Evolutionary conservation across 371 early-diverging fungal species (phyloP).

Genomic region (Syncephalis fuscata): DNA sequence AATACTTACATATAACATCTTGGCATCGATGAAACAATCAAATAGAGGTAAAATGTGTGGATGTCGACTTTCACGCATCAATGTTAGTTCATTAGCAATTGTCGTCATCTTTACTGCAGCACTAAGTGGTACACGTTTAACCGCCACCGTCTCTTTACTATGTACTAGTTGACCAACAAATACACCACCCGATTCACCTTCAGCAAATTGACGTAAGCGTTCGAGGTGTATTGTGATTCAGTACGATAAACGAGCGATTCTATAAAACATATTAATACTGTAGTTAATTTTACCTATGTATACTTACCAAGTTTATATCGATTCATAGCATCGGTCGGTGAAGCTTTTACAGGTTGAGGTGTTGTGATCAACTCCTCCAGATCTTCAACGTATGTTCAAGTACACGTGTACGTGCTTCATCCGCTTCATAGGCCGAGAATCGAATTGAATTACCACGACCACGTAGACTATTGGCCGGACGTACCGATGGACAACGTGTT

Average conservation of each 20-base stretch:
- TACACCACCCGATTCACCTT: constrained; percentile 64
- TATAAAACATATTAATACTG: not conserved
- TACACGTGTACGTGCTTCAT: no score
- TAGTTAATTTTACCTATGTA: no score
- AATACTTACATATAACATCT: constrained; percentile 42
- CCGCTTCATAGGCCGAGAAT: no score
- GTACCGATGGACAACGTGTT: no score
- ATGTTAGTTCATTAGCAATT: constrained; percentile 77
- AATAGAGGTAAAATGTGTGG: constrained; percentile 70
- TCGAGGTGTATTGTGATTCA: not conserved
- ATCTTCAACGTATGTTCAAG: no score
- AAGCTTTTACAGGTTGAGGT: no score
- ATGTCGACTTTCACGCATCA: constrained; percentile 45
- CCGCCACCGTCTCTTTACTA: constrained; percentile 42
- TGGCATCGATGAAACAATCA: constrained; percentile 65
- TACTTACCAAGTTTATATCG: no score
- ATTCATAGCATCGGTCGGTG: no score
- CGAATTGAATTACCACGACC: no score
- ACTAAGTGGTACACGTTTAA: constrained; percentile 94
- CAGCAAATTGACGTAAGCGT: constrained; percentile 42
- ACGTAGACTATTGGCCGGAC: no score
- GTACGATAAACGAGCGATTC: not conserved
- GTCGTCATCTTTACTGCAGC: constrained; percentile 84
- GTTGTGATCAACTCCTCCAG: no score
- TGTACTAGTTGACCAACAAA: constrained; percentile 24